These are phyloP conservation scores for Castanea crenata DNA, from an alignment of 306 rosid genomes.

Conservation along the genomic window DNA sequence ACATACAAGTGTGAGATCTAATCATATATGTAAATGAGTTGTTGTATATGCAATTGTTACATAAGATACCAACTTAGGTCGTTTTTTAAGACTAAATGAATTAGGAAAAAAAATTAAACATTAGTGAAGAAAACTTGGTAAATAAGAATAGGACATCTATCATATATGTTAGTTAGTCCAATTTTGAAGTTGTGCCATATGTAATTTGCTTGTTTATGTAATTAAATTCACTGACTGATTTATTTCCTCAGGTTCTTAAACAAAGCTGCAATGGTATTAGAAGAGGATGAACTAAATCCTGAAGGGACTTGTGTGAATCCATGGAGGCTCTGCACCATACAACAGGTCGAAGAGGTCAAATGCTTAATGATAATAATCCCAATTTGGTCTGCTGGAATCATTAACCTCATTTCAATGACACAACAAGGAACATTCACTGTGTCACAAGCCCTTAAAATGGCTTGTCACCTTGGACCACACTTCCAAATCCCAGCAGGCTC, in stretches of 20 bases:
- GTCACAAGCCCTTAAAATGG: constrained; percentile 75
- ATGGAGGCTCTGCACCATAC: constrained; percentile 59
- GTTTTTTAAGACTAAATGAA: too few relatives aligned
- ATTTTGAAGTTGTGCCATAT: neutral
- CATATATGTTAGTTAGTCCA: neutral
- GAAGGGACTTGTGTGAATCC: constrained; percentile 46
- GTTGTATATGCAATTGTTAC: too few relatives aligned
- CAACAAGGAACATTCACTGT: constrained; percentile 57
- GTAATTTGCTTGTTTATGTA: neutral
- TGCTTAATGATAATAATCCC: constrained; percentile 49
- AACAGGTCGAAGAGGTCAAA: constrained; percentile 68
- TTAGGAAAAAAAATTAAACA: too few relatives aligned
- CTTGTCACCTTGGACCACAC: constrained; percentile 58
- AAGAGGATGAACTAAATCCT: constrained; percentile 45
- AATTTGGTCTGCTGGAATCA: constrained; percentile 48
- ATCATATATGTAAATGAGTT: too few relatives aligned
- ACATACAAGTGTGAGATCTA: too few relatives aligned
- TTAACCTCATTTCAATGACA: constrained; percentile 32
- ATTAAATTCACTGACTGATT: neutral
- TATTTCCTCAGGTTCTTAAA: constrained; percentile 31
- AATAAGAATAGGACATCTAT: too few relatives aligned
- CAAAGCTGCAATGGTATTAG: constrained; percentile 48
- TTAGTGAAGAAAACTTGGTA: too few relatives aligned
- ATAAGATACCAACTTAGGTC: too few relatives aligned
- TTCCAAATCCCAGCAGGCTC: constrained; percentile 76